These are phyloP conservation scores for Lodderomyces metapsilosis DNA, from an alignment of 1,139 yeast species.

Conservation along the genomic window DNA sequence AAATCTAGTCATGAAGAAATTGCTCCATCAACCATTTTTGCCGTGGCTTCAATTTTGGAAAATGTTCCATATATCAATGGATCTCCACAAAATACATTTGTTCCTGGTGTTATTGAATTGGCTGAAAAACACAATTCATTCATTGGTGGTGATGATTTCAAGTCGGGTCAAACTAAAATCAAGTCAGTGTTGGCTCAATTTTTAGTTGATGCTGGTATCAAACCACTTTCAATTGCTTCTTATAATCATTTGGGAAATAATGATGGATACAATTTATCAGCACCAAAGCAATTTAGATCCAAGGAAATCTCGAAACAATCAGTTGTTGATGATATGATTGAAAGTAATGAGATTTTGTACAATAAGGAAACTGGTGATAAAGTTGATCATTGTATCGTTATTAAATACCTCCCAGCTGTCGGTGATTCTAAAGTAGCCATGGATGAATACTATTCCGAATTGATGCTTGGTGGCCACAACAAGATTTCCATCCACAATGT, in stretches of 20 bases:
- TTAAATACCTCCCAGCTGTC: slow-evolving; percentile 90
- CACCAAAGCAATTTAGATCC: slow-evolving; percentile 91
- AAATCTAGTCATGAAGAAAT: slow-evolving; percentile 80
- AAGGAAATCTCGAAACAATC: slow-evolving; percentile 93
- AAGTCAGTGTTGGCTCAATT: slow-evolving; percentile 95
- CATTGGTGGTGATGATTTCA: slow-evolving; percentile 97
- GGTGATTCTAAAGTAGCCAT: slow-evolving; percentile 97
- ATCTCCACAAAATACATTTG: slow-evolving; percentile 96
- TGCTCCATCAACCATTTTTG: slow-evolving; percentile 89
- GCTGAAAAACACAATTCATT: slow-evolving; percentile 76
- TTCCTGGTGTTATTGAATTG: slow-evolving; percentile 89
- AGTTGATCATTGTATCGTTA: slow-evolving; percentile 93
- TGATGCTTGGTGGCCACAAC: slow-evolving; percentile 97
- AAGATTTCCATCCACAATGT: slow-evolving; percentile 91
- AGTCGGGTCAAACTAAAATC: slow-evolving; percentile 93
- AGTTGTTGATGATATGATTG: slow-evolving; percentile 93
- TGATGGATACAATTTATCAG: slow-evolving; percentile 89
- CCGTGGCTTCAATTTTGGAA: slow-evolving; percentile 89
- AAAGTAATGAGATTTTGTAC: slow-evolving; percentile 82
- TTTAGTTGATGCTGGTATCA: slow-evolving; percentile 95
- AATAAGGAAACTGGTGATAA: slow-evolving; percentile 75
- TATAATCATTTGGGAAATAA: slow-evolving; percentile 96
- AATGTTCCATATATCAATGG: slow-evolving; percentile 90
- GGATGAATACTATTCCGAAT: slow-evolving; percentile 96
- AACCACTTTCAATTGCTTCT: slow-evolving; percentile 90